Conservation (phyloP, 192 early-diverging fungal genomes). For the Podila verticillata region DNA sequence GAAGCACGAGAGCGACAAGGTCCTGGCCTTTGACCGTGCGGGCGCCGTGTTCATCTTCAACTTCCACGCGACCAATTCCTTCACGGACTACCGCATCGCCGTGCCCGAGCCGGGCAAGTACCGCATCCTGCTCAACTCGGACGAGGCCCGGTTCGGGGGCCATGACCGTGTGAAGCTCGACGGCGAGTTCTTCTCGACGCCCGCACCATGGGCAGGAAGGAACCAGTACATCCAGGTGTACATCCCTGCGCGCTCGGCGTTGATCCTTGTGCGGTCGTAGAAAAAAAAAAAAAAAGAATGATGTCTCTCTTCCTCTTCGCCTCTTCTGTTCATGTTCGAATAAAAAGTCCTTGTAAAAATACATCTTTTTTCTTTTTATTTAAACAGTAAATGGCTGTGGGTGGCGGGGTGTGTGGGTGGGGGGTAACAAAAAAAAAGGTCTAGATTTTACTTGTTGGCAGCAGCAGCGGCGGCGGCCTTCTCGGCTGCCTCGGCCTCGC, state of each 20-base stretch:
- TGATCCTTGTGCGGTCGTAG: constrained; percentile 27
- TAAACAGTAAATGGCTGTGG: background rate
- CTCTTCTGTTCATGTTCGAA: no score
- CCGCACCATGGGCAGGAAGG: constrained; percentile 76
- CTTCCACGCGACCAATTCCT: constrained; percentile 88
- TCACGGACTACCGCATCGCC: constrained; percentile 89
- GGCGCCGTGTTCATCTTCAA: constrained; percentile 94
- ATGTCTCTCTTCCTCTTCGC: no score
- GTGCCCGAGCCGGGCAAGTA: constrained; percentile 76
- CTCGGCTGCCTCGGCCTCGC: constrained; percentile 69
- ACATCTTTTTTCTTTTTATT: background rate
- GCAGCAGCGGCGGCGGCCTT: constrained; percentile 55
- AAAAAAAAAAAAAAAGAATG: no score
- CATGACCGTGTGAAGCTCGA: constrained; percentile 77
- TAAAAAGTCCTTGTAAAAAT: no score
- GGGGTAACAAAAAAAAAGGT: background rate
- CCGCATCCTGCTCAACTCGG: constrained; percentile 80
- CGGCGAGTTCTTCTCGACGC: constrained; percentile 75
- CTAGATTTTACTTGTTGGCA: background rate
- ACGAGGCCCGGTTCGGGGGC: constrained; percentile 80
- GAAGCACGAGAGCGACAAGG: constrained; percentile 93
- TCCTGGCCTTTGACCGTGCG: constrained; percentile 93
- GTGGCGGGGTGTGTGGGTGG: background rate
- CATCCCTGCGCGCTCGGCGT: constrained; percentile 31
- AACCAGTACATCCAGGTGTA: constrained; percentile 79